phyloP scores from a whole-genome alignment of 495 filamentous ascomycete species.

The Aspergillus steynii region DNA sequence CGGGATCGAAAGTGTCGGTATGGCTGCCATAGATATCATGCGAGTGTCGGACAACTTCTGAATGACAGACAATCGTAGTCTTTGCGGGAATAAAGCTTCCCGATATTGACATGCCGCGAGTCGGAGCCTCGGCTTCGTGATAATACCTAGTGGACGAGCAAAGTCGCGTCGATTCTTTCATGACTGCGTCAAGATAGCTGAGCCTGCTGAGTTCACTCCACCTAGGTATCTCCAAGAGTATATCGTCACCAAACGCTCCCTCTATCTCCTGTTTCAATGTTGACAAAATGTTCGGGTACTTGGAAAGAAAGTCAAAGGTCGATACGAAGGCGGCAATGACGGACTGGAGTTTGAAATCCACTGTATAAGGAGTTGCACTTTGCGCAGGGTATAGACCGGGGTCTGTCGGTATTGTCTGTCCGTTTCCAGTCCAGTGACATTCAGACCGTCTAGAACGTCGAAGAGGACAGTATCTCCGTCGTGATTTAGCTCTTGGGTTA shows the following conservation, averaged over 20 bases:
- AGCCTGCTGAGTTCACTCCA: constrained; percentile 18
- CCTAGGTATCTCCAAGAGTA: neutral
- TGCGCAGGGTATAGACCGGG: neutral
- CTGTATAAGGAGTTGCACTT: too few relatives aligned
- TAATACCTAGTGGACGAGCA: constrained; percentile 21
- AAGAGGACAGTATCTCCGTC: neutral
- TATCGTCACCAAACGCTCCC: neutral
- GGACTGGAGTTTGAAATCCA: neutral
- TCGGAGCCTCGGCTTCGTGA: constrained; percentile 29
- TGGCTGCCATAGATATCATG: constrained; percentile 48
- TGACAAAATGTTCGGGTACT: constrained; percentile 1
- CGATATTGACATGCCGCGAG: constrained; percentile 11
- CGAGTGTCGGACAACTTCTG: constrained; percentile 27
- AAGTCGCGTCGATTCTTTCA: constrained; percentile 38
- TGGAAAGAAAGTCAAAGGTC: constrained; percentile 11
- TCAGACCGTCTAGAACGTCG: neutral
- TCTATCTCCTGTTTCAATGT: constrained; percentile 19
- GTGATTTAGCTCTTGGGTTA: neutral
- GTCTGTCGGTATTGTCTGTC: neutral
- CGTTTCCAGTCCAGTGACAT: neutral
- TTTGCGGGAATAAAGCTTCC: constrained; percentile 26
- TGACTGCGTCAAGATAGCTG: constrained; percentile 21
- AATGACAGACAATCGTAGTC: constrained; percentile 25
- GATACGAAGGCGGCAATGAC: constrained; percentile 12
- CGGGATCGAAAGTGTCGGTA: constrained; percentile 48